A percentile compares a stretch with the other conserved stretches of the same genome.
Evolutionary conservation across 768 basidiomycete species (phyloP).

Genomic region (Lyophyllum decastes): DNA sequence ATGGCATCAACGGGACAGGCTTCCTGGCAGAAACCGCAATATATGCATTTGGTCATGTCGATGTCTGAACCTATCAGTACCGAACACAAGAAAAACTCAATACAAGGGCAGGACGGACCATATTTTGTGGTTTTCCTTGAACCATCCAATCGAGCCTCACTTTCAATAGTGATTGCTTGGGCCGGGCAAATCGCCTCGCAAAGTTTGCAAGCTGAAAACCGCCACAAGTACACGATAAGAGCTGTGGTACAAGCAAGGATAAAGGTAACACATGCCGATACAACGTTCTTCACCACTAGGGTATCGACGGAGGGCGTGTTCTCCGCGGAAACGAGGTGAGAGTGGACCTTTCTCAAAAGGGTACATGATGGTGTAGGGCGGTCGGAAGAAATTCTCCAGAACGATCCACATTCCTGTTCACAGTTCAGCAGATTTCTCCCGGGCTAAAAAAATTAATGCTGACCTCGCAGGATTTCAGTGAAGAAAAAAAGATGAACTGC

Average conservation of each 20-base stretch:
- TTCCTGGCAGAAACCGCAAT: slow-evolving; percentile 99
- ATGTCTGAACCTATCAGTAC: slow-evolving; percentile 61
- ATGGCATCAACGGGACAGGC: slow-evolving; percentile 99
- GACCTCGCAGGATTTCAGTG: slow-evolving; percentile 96
- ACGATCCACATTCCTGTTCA: slow-evolving; percentile 96
- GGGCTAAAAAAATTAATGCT: slow-evolving; percentile 23
- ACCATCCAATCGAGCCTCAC: slow-evolving; percentile 93
- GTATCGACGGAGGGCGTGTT: slow-evolving; percentile 95
- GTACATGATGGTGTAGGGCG: slow-evolving; percentile 98
- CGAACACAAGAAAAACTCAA: slow-evolving; percentile 3
- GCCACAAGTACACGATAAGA: slow-evolving; percentile 6
- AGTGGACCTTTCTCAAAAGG: slow-evolving; percentile 98
- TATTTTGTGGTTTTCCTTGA: slow-evolving; percentile 98
- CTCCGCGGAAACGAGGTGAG: slow-evolving; percentile 97
- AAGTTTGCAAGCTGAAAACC: slow-evolving; percentile 84
- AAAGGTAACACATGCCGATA: slow-evolving; percentile 71
- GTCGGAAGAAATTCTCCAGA: slow-evolving; percentile 86
- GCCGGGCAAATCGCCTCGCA: slow-evolving; percentile 99
- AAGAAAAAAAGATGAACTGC: slow-evolving; percentile 97
- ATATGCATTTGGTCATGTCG: slow-evolving; percentile 99
- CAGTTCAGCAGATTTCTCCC: slow-evolving; percentile 4
- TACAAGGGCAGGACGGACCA: slow-evolving; percentile 47
- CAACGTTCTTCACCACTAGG: slow-evolving; percentile 98
- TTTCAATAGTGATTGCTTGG: slow-evolving; percentile 99
- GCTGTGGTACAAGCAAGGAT: not conserved